Evolutionary conservation across 345 rosid species (phyloP).

Genomic region (Adansonia digitata): DNA sequence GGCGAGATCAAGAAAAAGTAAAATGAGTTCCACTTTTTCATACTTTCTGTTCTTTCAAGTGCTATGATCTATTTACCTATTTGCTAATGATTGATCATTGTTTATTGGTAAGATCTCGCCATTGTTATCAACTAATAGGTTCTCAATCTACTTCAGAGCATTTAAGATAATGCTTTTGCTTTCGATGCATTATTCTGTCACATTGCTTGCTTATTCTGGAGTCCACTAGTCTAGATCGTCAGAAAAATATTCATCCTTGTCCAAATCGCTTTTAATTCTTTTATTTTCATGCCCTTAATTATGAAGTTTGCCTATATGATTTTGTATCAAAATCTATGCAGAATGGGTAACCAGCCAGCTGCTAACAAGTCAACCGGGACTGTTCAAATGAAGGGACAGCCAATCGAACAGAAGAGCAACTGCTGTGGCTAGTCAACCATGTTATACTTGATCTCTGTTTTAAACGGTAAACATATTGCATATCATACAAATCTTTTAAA

Average conservation of each 20-base stretch:
- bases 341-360: constrained; percentile 70
- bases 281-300: neutral
- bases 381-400: constrained; percentile 78
- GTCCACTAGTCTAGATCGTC: neutral
- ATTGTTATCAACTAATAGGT: neutral
- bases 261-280: neutral
- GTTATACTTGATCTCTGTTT: constrained; percentile 3
- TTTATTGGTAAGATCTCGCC: neutral
- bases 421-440: constrained; percentile 50
- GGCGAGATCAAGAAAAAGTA: constrained; percentile 75
- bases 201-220: neutral
- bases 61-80: neutral
- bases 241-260: neutral
- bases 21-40: neutral
- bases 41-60: neutral
- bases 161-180: neutral
- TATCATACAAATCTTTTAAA: constrained; percentile 2
- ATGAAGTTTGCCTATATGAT: neutral
- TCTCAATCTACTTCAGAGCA: neutral
- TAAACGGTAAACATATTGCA: constrained; percentile 9
- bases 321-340: constrained; percentile 23
- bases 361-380: constrained; percentile 48
- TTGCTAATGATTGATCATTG: neutral
- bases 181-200: neutral
- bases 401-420: constrained; percentile 56